A percentile compares a stretch with the other conserved stretches of the same genome.
phyloP scores from a whole-genome alignment of 305 asterid species.

The Fraxinus floribunda region DNA sequence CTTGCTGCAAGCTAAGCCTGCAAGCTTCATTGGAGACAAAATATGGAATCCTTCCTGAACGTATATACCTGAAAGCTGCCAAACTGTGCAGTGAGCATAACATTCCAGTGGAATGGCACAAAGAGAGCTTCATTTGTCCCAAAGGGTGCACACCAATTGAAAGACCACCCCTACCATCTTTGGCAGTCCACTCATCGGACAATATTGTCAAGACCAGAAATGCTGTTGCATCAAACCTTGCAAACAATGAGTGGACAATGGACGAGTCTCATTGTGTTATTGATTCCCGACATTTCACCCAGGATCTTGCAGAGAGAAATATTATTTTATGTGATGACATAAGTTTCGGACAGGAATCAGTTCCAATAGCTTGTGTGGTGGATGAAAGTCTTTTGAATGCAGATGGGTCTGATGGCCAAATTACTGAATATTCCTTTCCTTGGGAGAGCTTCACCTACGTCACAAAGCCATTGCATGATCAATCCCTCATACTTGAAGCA shows the following conservation, averaged over 20 bases:
- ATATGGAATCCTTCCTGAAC: conserved; percentile 71
- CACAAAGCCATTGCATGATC: conserved; percentile 67
- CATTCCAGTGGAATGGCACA: conserved; percentile 80
- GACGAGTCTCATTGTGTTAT: conserved; percentile 88
- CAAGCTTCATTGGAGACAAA: conserved; percentile 62
- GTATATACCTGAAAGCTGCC: conserved; percentile 82
- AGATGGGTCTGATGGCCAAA: conserved; percentile 75
- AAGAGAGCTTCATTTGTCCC: conserved; percentile 70
- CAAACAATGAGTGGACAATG: conserved; percentile 70
- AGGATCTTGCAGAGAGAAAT: conserved; percentile 76
- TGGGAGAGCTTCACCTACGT: conserved; percentile 94
- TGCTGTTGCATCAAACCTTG: conserved; percentile 33
- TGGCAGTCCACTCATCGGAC: conserved; percentile 44
- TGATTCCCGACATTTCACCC: conserved; percentile 75
- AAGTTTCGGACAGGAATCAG: conserved; percentile 85
- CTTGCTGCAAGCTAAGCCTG: conserved; percentile 80
- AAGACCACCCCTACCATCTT: conserved; percentile 40
- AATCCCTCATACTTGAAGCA: conserved; percentile 54
- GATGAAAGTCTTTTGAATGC: conserved; percentile 86
- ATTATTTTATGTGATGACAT: conserved; percentile 87
- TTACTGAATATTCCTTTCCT: conserved; percentile 60
- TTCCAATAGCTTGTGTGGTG: conserved; percentile 88
- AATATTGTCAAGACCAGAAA: conserved; percentile 32
- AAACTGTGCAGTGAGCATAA: conserved; percentile 91
- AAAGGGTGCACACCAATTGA: conserved; percentile 58